A percentile compares a stretch with the other conserved stretches of the same genome.
phyloP scores from a whole-genome alignment of 2,329 filamentous ascomycete genomes.

The Alternaria conjuncta region DNA sequence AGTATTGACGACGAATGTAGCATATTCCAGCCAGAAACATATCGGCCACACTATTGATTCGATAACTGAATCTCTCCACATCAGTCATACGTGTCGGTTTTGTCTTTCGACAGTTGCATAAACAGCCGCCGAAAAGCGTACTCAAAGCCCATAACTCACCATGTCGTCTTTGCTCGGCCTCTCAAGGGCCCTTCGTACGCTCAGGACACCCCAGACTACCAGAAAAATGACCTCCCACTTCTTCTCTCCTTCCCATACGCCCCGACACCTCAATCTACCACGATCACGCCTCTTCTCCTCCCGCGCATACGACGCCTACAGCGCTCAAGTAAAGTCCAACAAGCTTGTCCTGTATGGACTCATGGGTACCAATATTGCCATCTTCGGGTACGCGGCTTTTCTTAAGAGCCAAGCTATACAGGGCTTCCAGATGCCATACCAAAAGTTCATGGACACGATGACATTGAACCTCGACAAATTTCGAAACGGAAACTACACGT shows the following conservation, averaged over 20 bases:
- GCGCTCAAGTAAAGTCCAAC: constrained; percentile 16
- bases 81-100: neutral
- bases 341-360: constrained; percentile 42
- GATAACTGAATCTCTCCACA: neutral
- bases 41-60: neutral
- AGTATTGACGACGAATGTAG: neutral
- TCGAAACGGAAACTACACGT: constrained; percentile 44
- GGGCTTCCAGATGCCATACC: constrained; percentile 18
- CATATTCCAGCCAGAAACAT: neutral
- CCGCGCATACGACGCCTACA: neutral
- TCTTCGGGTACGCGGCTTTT: constrained; percentile 50
- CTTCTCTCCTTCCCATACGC: constrained; percentile 23
- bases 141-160: neutral
- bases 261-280: constrained; percentile 7
- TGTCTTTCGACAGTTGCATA: neutral
- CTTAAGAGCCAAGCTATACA: constrained; percentile 30
- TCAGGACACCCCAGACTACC: constrained; percentile 1
- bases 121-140: neutral
- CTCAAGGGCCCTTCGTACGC: constrained; percentile 15
- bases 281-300: constrained; percentile 16
- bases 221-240: constrained; percentile 22
- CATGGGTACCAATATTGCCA: constrained; percentile 50
- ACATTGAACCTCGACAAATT: constrained; percentile 39
- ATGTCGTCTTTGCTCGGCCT: constrained; percentile 17
- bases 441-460: constrained; percentile 39